Evolutionary conservation across 495 filamentous ascomycete genomes (phyloP), one percentile per base, ranked within the genome.

Genomic region (Penicillium silybi): DNA sequence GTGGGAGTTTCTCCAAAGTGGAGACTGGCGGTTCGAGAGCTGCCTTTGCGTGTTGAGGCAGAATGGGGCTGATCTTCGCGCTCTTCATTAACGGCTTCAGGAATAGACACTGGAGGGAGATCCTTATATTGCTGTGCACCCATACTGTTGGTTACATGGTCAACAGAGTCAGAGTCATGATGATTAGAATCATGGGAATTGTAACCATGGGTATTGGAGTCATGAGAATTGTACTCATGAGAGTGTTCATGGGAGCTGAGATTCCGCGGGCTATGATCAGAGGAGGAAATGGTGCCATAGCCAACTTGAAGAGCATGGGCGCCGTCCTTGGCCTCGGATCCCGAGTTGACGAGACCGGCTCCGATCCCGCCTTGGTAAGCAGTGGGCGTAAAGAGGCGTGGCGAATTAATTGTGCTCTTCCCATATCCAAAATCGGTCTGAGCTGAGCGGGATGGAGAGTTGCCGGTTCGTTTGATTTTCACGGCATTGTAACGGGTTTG

Each of bases 401-500:
- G 62, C 6, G 65, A 64, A 15, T 70, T 68, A 16, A 60, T 56
- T 4, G 43, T 57, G 34, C 62, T 69, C n/a, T 61, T 62, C 13
- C 48, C 57, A 2, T 67, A 71, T 22, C 73, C 73, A 10, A 64
- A 38, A 35, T 74, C 70, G 0, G 70, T 71, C 43, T 70, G 64
- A 17, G 63, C 67, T 2, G 73, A 76, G 9, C 66, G 68, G 5
- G 64, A 64, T 0, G 73, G 73, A 9, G 73, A 76, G 15, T 46
- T 62, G 29, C 80, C 83, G 6, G 82, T 83, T 19, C 70, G 72
- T 68, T 97, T 97, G 68, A 96, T 92, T 68, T 97, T 97, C 44
- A 98, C 91, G 11, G 83, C 85, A 27, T 85, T 85, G 52, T 90
- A 92, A n/a, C 85, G 85, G 2, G 93, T 96, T 47, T 80, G 74